Base-by-base conservation (phyloP, 73 alveolate species). In the Paramecium bursaria region DNA sequence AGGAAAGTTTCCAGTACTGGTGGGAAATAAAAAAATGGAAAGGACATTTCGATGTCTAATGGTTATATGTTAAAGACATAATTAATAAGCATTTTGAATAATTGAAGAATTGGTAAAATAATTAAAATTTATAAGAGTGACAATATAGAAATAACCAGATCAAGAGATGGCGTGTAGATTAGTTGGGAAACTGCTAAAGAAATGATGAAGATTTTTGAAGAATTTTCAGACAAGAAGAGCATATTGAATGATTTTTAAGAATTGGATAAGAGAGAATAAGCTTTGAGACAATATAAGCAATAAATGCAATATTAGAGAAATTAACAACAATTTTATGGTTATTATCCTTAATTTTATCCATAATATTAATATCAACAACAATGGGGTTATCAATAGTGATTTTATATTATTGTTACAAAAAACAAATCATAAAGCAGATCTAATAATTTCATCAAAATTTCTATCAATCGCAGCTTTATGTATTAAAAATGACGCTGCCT, bases 1-100 rank as follows among this genome's bases (percentile, higher is more conserved):
- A 79, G n/a, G 89, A 79, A 61, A 53, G 85, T 55, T 79, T 79
- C 74, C 48, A 61, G 48, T 79, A 79, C 74, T 79, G 89, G 89
- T 79, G 85, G 89, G 75, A 79, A 39, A 27, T 53, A 11, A 79
- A 79, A 51, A 53, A 79, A 42, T 79, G 75, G 85, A 79, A 79
- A 27, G 89, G 89, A 13, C 89, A 79, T 44, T 79, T 79, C 89
- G 54, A 79, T 27, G 53, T 79, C 30, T 31, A 79, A 55, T 79
- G 89, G 89, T 15, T 79, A 0, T 79, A 53, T 73, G 89, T 79
- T 33, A 79, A 79, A 29, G 89, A 79, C 54, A 82, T 79, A 10
- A 67, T 54, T 50, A 27, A 79, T 53, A 79, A 79, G 48, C 85
- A 61, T 79, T 79, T 79, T 42, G 89, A 79, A 50, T 74, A 73